Base-by-base conservation (phyloP, 1,139 yeast genomes). In the Pichia sp. region DNA sequence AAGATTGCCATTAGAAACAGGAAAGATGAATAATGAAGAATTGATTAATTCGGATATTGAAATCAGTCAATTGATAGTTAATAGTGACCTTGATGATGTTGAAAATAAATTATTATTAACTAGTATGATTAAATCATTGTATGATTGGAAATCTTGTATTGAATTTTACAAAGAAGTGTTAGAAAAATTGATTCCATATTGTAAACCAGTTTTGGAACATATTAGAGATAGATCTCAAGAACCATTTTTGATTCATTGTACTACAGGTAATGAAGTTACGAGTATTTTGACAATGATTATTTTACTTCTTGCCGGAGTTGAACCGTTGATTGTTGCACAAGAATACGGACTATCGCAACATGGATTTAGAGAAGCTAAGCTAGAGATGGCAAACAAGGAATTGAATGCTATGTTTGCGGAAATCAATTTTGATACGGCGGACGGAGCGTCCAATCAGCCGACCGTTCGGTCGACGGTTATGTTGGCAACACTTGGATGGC, bases 181-280 rank as follows among this genome's bases (percentile, higher is more conserved):
- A 40, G 65, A 61, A 14, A 56, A 62, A 27, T 87, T 87, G 1
- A 56, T 53, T 1, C 54, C 50, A 3, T 64, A 75, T 3, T 78
- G 74, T 53, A 66, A 61, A 38, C 55, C 58, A 2, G 67, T 82
- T 25, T 76, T 81, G 50, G 61, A 63, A 37, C 73, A 65, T 52
- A 65, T 86, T 33, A 65, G 78, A 34, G 84, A 80, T 48, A 57
- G 66, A 25, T 70, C 72, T 2, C 63, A 65, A 16, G 66, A 66
- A 14, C 75, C 78, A 3, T 65, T 84, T 47, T 63, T 82, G 6
- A 76, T 80, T 57, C 93, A 84, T 56, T 86, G 95, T 60, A 77
- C 89, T 2, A 93, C 93, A 1, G 95, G 95, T 3, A 86, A 85
- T 57, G 95, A 87, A 57, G 70, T 95, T 37, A 86, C 95, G 0